Evolutionary conservation across 1,139 yeast genomes (phyloP).

Genomic region (Pichia sp.): DNA sequence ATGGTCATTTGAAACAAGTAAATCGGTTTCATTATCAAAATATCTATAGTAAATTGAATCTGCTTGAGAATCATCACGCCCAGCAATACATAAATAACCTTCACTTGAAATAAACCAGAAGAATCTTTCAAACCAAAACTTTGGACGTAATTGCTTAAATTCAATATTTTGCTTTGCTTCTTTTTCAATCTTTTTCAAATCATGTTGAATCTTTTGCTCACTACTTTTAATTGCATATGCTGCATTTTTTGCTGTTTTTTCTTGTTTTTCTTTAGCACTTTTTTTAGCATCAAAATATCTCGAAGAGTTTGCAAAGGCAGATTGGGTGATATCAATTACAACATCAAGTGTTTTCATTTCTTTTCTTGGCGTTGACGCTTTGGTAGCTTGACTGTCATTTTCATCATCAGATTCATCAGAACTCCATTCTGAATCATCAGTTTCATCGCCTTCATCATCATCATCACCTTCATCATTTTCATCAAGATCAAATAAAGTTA

Average conservation of each 20-base stretch:
- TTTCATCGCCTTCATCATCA: slow-evolving; percentile 23
- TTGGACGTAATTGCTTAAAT: slow-evolving; percentile 59
- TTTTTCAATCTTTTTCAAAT: slow-evolving; percentile 60
- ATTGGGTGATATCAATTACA: slow-evolving; percentile 57
- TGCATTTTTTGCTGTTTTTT: slow-evolving; percentile 74
- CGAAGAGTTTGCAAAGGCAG: slow-evolving; percentile 92
- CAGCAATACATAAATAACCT: slow-evolving; percentile 81
- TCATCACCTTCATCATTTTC: slow-evolving; percentile 30
- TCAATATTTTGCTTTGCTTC: slow-evolving; percentile 45
- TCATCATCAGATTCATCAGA: slow-evolving; percentile 30
- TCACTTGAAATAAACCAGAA: slow-evolving; percentile 89
- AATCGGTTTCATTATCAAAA: slow-evolving; percentile 61
- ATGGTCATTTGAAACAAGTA: slow-evolving; percentile 66
- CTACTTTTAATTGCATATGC: slow-evolving; percentile 78
- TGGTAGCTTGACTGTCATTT: slow-evolving; percentile 22
- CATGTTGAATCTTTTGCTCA: slow-evolving; percentile 69
- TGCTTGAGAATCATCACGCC: slow-evolving; percentile 77
- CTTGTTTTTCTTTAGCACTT: slow-evolving; percentile 69
- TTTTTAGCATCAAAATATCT: slow-evolving; percentile 75
- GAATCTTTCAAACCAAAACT: slow-evolving; percentile 90
- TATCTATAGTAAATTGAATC: slow-evolving; percentile 78
- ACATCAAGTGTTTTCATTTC: slow-evolving; percentile 39
- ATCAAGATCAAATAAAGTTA: slow-evolving; percentile 46
- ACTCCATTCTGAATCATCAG: slow-evolving; percentile 28
- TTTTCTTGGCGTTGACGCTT: slow-evolving; percentile 5